phyloP scores from a whole-genome alignment of 495 filamentous ascomycete species.

The Cryomyces minteri region DNA sequence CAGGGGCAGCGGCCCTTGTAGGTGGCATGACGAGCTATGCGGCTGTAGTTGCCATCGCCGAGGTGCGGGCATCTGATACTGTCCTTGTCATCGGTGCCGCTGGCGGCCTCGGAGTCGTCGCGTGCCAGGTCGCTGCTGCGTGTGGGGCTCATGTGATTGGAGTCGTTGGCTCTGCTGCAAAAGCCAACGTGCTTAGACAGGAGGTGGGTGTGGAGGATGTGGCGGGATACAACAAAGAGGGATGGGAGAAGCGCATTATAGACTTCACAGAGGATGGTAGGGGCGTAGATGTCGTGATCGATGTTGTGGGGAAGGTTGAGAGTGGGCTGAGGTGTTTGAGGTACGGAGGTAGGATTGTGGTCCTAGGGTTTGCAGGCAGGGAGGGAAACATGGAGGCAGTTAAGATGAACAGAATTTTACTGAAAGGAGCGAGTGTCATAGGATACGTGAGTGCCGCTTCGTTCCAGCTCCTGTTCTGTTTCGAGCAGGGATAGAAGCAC shows the following conservation, averaged over 20 bases:
- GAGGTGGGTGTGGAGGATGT: constrained; percentile 16
- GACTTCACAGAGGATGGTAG: constrained; percentile 1
- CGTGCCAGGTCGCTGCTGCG: constrained; percentile 2
- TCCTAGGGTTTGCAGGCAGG: constrained; percentile 19
- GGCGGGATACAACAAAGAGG: background rate
- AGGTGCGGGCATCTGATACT: constrained; percentile 5
- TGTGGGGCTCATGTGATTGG: constrained; percentile 8
- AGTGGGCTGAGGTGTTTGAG: constrained; percentile 10
- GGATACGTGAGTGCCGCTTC: constrained; percentile 10
- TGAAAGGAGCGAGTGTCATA: constrained; percentile 13
- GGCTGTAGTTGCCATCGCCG: background rate
- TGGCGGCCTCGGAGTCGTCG: background rate
- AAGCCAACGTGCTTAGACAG: constrained; percentile 9
- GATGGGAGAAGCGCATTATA: constrained; percentile 7
- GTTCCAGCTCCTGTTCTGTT: too few relatives aligned
- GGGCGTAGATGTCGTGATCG: constrained; percentile 8
- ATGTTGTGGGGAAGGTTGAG: constrained; percentile 3
- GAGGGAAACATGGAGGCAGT: constrained; percentile 20
- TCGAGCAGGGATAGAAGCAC: too few relatives aligned
- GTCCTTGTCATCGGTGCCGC: constrained; percentile 1
- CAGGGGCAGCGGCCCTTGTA: constrained; percentile 6
- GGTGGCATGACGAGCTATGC: constrained; percentile 3
- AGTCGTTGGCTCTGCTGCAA: constrained; percentile 7
- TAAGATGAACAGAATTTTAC: constrained; percentile 16
- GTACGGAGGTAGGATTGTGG: constrained; percentile 15